phyloP scores from a whole-genome alignment of 2,329 filamentous ascomycete species.

The Claviceps purpurea region DNA sequence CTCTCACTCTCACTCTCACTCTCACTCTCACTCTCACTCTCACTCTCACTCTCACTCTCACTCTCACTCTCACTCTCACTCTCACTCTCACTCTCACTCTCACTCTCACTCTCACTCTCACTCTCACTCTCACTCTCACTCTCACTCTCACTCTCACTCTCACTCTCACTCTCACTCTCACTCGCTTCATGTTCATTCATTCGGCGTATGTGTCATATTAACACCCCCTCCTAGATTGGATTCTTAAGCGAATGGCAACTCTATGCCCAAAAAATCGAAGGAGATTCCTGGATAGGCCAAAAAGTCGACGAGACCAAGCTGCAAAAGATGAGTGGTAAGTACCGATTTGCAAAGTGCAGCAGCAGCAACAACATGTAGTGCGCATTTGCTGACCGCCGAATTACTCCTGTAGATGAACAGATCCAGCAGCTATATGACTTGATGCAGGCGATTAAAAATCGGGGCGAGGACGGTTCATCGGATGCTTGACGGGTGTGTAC shows the following conservation, averaged over 20 bases:
- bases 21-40: no score
- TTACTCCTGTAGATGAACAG: slow-evolving; percentile 58
- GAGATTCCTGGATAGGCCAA: slow-evolving; percentile 70
- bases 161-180: neutral
- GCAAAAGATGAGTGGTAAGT: slow-evolving; percentile 84
- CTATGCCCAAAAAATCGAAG: slow-evolving; percentile 86
- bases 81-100: neutral
- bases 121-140: no score
- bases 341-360: neutral
- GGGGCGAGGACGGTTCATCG: slow-evolving; percentile 13
- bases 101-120: no score
- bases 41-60: neutral
- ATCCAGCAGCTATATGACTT: slow-evolving; percentile 87
- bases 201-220: neutral
- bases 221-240: slow-evolving; percentile 50
- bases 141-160: neutral
- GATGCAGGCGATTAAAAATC: slow-evolving; percentile 62
- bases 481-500: slow-evolving; percentile 10
- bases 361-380: no score
- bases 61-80: neutral
- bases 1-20: no score
- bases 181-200: neutral
- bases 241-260: slow-evolving; percentile 95
- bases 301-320: slow-evolving; percentile 74
- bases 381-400: neutral